Evolutionary conservation across 1,284 basidiomycete genomes (phyloP).

Genomic region (Papiliotrema fonsecae): DNA sequence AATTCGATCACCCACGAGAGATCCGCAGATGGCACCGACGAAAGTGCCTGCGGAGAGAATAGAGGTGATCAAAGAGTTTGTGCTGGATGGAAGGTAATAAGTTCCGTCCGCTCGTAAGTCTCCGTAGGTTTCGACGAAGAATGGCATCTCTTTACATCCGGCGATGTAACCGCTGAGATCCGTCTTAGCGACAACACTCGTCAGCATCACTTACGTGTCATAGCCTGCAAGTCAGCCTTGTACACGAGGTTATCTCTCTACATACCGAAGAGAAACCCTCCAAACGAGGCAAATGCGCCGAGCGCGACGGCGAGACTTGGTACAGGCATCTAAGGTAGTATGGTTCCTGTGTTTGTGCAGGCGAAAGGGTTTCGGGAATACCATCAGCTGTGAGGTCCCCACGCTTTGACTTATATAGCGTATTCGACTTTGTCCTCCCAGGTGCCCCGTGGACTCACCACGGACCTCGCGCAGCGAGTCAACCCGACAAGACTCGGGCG

Average conservation of each 20-base stretch:
- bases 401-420: neutral
- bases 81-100: neutral
- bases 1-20: neutral
- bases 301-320: neutral
- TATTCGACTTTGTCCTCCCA: no score
- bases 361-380: neutral
- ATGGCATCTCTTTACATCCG: conserved; percentile 25
- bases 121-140: conserved; percentile 30
- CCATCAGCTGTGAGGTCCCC: neutral
- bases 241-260: no score
- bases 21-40: conserved; percentile 38
- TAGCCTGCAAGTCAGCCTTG: no score
- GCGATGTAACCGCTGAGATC: conserved; percentile 25
- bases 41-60: conserved; percentile 50
- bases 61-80: conserved; percentile 44
- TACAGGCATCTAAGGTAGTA: neutral
- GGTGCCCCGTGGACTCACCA: no score
- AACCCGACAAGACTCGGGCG: no score
- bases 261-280: conserved; percentile 62
- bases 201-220: neutral
- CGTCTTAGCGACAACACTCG: no score
- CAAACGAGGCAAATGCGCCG: conserved; percentile 3
- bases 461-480: no score
- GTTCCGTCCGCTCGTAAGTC: conserved; percentile 4
- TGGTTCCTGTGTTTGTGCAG: neutral